Percentiles rank a stretch among this genome's conserved stretches.
phyloP scores from a whole-genome alignment of 1,284 basidiomycete genomes.

The Rhodotorula sp. region DNA sequence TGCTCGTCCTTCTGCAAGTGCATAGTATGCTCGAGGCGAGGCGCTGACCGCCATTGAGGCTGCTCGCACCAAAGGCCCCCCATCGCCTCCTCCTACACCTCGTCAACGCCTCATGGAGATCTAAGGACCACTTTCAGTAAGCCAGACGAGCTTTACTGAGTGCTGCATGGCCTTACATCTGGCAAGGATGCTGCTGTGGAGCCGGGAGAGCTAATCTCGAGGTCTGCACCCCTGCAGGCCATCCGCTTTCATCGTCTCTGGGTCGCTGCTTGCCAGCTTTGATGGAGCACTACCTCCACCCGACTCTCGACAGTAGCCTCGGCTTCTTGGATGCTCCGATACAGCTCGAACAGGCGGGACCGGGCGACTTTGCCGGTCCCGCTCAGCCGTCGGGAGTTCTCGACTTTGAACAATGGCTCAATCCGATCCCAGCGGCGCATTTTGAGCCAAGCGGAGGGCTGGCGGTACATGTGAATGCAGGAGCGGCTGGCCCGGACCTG shows the following conservation, averaged over 20 bases:
- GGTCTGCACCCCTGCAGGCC: background rate
- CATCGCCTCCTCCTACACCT: background rate
- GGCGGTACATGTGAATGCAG: background rate
- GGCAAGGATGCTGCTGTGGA: too few relatives aligned
- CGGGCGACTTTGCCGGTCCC: constrained; percentile 6
- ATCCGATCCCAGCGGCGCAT: background rate
- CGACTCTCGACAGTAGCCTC: constrained; percentile 13
- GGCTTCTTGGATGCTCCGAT: constrained; percentile 20
- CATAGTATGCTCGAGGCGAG: too few relatives aligned
- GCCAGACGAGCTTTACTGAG: background rate
- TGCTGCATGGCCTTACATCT: too few relatives aligned
- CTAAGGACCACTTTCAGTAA: background rate
- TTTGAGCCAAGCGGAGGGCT: constrained; percentile 11
- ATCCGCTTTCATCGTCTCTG: background rate
- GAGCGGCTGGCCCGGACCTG: background rate
- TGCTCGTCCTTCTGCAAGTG: too few relatives aligned
- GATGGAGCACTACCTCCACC: constrained; percentile 29
- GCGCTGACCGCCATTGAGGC: too few relatives aligned
- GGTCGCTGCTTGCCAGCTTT: background rate
- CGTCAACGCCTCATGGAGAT: constrained; percentile 5
- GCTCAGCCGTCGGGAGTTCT: background rate
- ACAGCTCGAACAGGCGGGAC: constrained; percentile 7
- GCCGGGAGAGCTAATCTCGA: too few relatives aligned
- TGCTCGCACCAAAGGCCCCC: background rate
- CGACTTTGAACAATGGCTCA: constrained; percentile 25